Conservation (phyloP, 805 yeast genomes). For the Lachancea kluyveri region DNA sequence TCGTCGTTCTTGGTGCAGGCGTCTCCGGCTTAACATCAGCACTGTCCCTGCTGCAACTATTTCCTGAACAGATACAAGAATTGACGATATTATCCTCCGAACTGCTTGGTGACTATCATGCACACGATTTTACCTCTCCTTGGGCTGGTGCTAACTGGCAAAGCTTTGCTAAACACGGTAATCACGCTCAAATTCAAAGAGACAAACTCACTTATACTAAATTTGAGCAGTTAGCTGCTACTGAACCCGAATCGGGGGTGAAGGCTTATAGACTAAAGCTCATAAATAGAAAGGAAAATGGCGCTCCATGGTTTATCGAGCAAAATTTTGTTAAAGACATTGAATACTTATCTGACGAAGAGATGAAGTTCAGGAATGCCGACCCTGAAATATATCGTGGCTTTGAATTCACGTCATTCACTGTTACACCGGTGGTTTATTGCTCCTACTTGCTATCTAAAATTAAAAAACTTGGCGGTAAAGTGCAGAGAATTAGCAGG, state of each 20-base stretch:
- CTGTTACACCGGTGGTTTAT: slow-evolving; percentile 54
- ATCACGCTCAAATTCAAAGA: slow-evolving; percentile 32
- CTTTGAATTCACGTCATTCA: slow-evolving; percentile 44
- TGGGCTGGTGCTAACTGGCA: slow-evolving; percentile 72
- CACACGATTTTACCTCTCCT: slow-evolving; percentile 52
- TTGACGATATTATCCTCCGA: slow-evolving; percentile 40
- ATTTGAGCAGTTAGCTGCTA: slow-evolving; percentile 40
- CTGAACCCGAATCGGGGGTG: slow-evolving; percentile 47
- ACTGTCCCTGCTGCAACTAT: slow-evolving; percentile 33
- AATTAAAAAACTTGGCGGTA: slow-evolving; percentile 42
- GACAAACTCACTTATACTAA: slow-evolving; percentile 46
- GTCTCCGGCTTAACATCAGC: slow-evolving; percentile 56
- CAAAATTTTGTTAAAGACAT: slow-evolving; percentile 36
- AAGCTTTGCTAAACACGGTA: slow-evolving; percentile 45
- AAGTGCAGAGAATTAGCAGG: slow-evolving; percentile 35
- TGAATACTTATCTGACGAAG: slow-evolving; percentile 28
- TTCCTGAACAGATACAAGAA: slow-evolving; percentile 26
- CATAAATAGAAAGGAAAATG: slow-evolving; percentile 15
- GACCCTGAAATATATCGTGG: slow-evolving; percentile 38
- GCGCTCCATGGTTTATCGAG: slow-evolving; percentile 44
- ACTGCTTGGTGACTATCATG: slow-evolving; percentile 52
- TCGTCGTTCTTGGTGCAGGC: slow-evolving; percentile 75
- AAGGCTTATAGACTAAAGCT: slow-evolving; percentile 18
- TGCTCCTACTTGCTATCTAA: slow-evolving; percentile 45
- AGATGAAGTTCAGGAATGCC: slow-evolving; percentile 25